Percentiles rank a stretch among this genome's conserved stretches.
These are phyloP conservation scores for Lichtheimia ramosa DNA, from an alignment of 371 early-diverging fungal genomes.

Conservation along the genomic window DNA sequence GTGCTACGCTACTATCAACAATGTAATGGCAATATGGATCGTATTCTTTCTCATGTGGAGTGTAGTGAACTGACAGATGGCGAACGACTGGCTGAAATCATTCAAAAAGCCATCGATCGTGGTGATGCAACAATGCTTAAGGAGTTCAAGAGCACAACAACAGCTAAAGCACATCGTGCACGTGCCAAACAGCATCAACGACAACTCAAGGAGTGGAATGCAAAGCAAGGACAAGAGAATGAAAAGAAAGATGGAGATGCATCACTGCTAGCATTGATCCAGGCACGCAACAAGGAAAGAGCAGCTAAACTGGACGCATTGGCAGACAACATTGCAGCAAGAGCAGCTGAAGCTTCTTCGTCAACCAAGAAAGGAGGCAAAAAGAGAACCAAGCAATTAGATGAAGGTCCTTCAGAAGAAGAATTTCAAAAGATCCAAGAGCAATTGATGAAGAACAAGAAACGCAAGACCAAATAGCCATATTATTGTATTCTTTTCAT, in stretches of 20 bases:
- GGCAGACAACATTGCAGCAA: conserved; percentile 46
- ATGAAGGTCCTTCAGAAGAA: conserved; percentile 59
- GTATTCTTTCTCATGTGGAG: conserved; percentile 67
- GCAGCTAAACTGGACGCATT: conserved; percentile 46
- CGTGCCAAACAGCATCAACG: conserved; percentile 56
- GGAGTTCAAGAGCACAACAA: conserved; percentile 55
- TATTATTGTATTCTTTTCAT: too few relatives aligned
- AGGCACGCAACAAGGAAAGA: conserved; percentile 38
- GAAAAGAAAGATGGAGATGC: conserved; percentile 26
- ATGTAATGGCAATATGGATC: conserved; percentile 74
- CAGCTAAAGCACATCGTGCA: conserved; percentile 44
- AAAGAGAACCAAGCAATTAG: conserved; percentile 8
- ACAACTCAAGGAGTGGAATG: conserved; percentile 52
- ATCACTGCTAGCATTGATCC: conserved; percentile 46
- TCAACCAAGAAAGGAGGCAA: conserved; percentile 12
- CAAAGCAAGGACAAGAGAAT: conserved; percentile 42
- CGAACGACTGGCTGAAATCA: conserved; percentile 62
- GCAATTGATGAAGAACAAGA: conserved; percentile 43
- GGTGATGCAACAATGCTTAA: conserved; percentile 51
- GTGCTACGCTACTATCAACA: conserved; percentile 68
- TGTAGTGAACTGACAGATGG: conserved; percentile 70
- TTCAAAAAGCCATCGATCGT: conserved; percentile 64
- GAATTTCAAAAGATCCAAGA: conserved; percentile 62
- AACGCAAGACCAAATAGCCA: conserved; percentile 3
- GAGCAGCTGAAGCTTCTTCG: neutral